Conservation (phyloP, 2,329 filamentous ascomycete genomes). For the Nemania serpens region DNA sequence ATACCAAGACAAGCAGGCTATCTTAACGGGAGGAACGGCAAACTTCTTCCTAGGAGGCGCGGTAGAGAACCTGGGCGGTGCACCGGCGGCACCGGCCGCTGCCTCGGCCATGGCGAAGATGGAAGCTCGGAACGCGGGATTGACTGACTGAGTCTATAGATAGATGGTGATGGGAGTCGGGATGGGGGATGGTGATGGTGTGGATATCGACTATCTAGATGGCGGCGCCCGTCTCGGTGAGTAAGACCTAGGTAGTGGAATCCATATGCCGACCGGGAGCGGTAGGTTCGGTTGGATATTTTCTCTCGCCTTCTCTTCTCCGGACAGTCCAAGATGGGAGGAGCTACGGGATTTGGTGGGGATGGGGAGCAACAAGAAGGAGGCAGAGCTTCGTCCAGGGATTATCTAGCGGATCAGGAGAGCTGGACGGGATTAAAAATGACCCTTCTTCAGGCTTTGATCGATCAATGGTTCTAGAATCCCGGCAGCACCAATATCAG, state of each 20-base stretch:
- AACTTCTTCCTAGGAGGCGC: conserved; percentile 46
- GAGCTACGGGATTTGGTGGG: conserved; percentile 21
- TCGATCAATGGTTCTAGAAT: conserved; percentile 13
- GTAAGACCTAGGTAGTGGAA: conserved; percentile 18
- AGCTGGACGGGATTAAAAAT: conserved; percentile 12
- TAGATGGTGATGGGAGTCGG: background rate
- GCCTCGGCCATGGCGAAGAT: conserved; percentile 32
- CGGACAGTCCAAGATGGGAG: conserved; percentile 1
- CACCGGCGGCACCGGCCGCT: conserved; percentile 22
- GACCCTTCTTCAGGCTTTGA: background rate
- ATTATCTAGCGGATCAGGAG: conserved; percentile 14
- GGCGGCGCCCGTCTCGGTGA: conserved; percentile 18
- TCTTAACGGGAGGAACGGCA: conserved; percentile 54
- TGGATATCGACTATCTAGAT: conserved; percentile 12
- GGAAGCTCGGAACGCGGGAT: conserved; percentile 14
- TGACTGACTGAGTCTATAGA: background rate
- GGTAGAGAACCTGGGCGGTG: conserved; percentile 30
- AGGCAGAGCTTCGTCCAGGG: conserved; percentile 16
- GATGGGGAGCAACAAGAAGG: conserved; percentile 18
- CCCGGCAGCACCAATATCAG: conserved; percentile 8
- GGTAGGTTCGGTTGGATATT: background rate
- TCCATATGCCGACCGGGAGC: conserved; percentile 11
- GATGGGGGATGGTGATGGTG: conserved; percentile 15
- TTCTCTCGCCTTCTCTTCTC: background rate
- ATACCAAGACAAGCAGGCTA: conserved; percentile 56